These are phyloP conservation scores for Psidium friedrichsthalianum DNA, from an alignment of 345 rosid genomes.

Conservation along the genomic window DNA sequence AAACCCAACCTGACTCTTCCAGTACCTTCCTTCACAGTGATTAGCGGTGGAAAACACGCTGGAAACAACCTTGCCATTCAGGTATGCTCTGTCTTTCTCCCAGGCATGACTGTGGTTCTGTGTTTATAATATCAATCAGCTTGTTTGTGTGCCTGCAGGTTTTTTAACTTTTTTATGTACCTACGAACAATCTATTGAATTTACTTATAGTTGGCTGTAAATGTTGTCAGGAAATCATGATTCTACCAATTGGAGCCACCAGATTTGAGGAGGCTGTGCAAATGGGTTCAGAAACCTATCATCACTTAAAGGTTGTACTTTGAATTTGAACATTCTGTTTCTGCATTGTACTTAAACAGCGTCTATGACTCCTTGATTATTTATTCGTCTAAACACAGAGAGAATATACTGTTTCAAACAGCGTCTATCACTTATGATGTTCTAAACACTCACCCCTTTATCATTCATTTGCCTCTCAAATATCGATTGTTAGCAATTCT, in stretches of 20 bases:
- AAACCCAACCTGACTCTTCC: slow-evolving; percentile 60
- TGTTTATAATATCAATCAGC: not conserved
- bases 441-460: not conserved
- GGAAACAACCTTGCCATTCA: slow-evolving; percentile 73
- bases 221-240: slow-evolving; percentile 68
- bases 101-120: not conserved
- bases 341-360: not conserved
- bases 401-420: not conserved
- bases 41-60: slow-evolving; percentile 89
- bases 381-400: not conserved
- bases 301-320: slow-evolving; percentile 86
- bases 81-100: slow-evolving; percentile 25
- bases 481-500: not conserved
- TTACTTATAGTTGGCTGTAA: not conserved
- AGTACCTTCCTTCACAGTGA: slow-evolving; percentile 88
- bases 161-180: not conserved
- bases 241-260: slow-evolving; percentile 82
- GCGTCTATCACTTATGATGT: not conserved
- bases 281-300: slow-evolving; percentile 95
- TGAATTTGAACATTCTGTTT: not conserved
- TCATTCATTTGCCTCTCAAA: not conserved
- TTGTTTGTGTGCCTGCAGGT: not conserved
- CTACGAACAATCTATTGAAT: not conserved
- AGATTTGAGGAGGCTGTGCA: slow-evolving; percentile 92
- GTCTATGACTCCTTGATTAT: not conserved